These are phyloP conservation scores for Nidula niveotomentosa DNA, from an alignment of 1,284 basidiomycete species.

Conservation along the genomic window DNA sequence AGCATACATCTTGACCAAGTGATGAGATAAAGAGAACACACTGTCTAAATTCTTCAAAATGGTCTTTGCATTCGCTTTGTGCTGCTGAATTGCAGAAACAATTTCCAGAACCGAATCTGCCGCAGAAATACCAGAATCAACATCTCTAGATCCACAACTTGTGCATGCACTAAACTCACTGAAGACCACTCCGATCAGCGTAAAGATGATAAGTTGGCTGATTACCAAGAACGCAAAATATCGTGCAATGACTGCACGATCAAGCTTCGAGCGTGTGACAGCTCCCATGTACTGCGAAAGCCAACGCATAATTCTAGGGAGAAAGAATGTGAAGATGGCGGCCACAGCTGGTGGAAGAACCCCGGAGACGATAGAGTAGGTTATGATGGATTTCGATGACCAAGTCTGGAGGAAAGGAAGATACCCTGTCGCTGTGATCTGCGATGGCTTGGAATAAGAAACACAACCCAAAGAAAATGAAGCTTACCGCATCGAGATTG, in stretches of 20 bases:
- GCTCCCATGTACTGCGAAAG: conserved; percentile 79
- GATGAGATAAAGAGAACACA: conserved; percentile 30
- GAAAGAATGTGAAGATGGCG: conserved; percentile 85
- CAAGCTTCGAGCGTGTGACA: conserved; percentile 76
- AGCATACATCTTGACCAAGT: background rate
- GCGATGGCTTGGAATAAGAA: conserved; percentile 1
- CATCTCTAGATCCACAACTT: conserved; percentile 4
- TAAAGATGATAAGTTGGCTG: conserved; percentile 89
- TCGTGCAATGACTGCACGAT: conserved; percentile 88
- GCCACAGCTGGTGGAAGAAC: conserved; percentile 85
- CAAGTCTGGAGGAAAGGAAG: conserved; percentile 76
- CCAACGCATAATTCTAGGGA: conserved; percentile 87
- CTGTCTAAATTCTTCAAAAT: conserved; percentile 71
- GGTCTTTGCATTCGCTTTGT: conserved; percentile 63
- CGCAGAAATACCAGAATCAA: background rate
- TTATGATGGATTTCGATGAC: conserved; percentile 53
- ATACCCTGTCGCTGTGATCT: conserved; percentile 54
- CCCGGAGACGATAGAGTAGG: conserved; percentile 83
- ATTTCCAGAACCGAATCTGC: conserved; percentile 68
- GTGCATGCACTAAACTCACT: conserved; percentile 42
- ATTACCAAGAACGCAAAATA: conserved; percentile 93
- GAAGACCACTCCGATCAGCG: conserved; percentile 86
- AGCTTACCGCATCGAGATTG: conserved; percentile 69
- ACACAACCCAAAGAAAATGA: background rate
- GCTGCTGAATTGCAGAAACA: conserved; percentile 57